phyloP scores from a whole-genome alignment of 805 yeast species.

The Saturnispora diversa region DNA sequence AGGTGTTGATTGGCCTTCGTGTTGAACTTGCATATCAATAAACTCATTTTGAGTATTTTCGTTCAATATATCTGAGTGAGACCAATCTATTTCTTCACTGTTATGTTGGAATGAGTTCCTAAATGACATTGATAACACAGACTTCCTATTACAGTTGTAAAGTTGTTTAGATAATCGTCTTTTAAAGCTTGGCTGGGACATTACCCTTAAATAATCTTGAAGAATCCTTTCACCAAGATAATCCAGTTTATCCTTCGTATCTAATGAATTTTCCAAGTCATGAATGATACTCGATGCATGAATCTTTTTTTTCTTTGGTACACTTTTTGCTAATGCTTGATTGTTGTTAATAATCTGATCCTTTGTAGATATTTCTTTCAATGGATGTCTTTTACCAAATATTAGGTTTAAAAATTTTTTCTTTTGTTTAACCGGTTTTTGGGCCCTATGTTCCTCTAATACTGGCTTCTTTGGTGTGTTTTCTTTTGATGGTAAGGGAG shows the following conservation, averaged over 20 bases:
- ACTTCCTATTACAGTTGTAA: slow-evolving; percentile 16
- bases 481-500: slow-evolving; percentile 7
- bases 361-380: slow-evolving; percentile 9
- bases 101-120: slow-evolving; percentile 5
- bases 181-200: slow-evolving; percentile 15
- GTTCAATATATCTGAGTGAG: slow-evolving; percentile 21
- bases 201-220: slow-evolving; percentile 50
- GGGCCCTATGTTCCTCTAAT: background rate
- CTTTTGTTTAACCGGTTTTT: background rate
- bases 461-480: background rate
- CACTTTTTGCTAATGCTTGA: no score
- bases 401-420: slow-evolving; percentile 1
- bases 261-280: slow-evolving; percentile 8
- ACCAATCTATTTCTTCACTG: slow-evolving; percentile 25
- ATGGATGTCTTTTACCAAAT: slow-evolving; percentile 5
- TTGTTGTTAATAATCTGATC: slow-evolving; percentile 29
- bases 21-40: slow-evolving; percentile 11
- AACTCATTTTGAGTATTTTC: slow-evolving; percentile 18
- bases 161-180: slow-evolving; percentile 23
- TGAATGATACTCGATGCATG: slow-evolving; percentile 6
- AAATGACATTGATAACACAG: slow-evolving; percentile 19
- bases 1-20: slow-evolving; percentile 13
- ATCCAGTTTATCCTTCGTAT: slow-evolving; percentile 39
- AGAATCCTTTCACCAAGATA: slow-evolving; percentile 62
- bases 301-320: slow-evolving; percentile 27